Evolutionary conservation across 2,329 filamentous ascomycete species (phyloP).

Genomic region (Colletotrichum coccodes): DNA sequence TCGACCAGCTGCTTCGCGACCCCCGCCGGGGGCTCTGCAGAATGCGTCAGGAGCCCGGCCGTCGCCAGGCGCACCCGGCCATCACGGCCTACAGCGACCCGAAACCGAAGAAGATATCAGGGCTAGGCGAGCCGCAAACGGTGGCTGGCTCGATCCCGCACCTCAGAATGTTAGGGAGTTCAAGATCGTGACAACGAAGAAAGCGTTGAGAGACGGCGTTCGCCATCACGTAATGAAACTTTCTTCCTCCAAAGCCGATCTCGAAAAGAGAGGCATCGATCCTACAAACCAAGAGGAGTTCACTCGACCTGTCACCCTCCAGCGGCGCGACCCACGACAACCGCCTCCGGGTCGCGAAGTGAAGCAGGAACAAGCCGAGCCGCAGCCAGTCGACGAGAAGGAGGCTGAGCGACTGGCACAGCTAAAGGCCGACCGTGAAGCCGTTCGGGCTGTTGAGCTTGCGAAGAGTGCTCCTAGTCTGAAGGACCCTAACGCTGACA

Average conservation of each 20-base stretch:
- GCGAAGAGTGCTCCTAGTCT: slow-evolving; percentile 91
- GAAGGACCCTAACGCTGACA: slow-evolving; percentile 61
- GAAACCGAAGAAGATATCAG: slow-evolving; percentile 39
- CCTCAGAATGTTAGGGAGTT: slow-evolving; percentile 56
- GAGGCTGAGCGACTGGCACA: slow-evolving; percentile 75
- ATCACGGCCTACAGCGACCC: slow-evolving; percentile 27
- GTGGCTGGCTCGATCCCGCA: slow-evolving; percentile 67
- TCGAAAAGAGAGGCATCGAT: slow-evolving; percentile 71
- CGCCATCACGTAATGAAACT: slow-evolving; percentile 92
- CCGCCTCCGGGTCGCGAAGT: slow-evolving; percentile 71
- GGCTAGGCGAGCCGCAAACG: slow-evolving; percentile 44
- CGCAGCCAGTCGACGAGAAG: slow-evolving; percentile 61
- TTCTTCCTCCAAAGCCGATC: slow-evolving; percentile 60
- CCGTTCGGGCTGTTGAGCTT: slow-evolving; percentile 85
- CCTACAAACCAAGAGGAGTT: slow-evolving; percentile 80
- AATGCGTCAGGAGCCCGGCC: slow-evolving; percentile 31
- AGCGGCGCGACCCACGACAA: slow-evolving; percentile 86
- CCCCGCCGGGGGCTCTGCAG: slow-evolving; percentile 37
- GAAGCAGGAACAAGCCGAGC: slow-evolving; percentile 65
- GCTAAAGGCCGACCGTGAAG: slow-evolving; percentile 80
- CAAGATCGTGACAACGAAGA: slow-evolving; percentile 82
- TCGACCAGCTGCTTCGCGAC: slow-evolving; percentile 40
- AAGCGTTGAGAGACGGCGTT: slow-evolving; percentile 79
- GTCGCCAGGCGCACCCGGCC: slow-evolving; percentile 17
- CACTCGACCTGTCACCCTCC: slow-evolving; percentile 85